A percentile compares a stretch with the other conserved stretches of the same genome.
Conservation (phyloP, 257 asterid species). For the Capsicum pubescens region DNA sequence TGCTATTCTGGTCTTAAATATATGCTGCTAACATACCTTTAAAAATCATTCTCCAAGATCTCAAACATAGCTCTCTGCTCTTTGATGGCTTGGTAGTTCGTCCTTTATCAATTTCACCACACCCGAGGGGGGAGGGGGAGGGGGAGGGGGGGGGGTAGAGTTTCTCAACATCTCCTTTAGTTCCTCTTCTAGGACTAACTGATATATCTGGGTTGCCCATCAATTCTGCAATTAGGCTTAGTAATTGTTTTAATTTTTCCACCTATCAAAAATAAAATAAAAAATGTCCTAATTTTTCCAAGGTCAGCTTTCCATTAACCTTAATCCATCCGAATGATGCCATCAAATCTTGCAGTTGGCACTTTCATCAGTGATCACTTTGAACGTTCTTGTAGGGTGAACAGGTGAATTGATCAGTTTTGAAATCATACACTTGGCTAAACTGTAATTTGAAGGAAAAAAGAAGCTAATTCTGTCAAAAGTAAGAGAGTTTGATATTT, state of each 20-base stretch:
- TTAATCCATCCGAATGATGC: background rate
- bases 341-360: background rate
- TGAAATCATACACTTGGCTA: background rate
- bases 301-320: background rate
- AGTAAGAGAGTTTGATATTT: background rate
- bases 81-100: background rate
- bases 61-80: background rate
- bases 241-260: background rate
- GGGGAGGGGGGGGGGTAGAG: too few relatives aligned
- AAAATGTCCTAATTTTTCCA: background rate
- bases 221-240: background rate
- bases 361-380: background rate
- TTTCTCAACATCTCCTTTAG: slow-evolving; percentile 12
- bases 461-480: background rate
- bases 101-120: background rate
- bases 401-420: background rate
- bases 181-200: background rate
- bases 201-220: background rate
- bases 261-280: background rate
- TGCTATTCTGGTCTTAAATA: too few relatives aligned
- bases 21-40: background rate
- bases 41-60: background rate
- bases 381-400: background rate
- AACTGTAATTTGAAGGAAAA: background rate
- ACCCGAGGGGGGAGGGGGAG: background rate